These are phyloP conservation scores for Exophiala dermatitidis DNA, from an alignment of 2,329 filamentous ascomycete genomes.

Conservation along the genomic window DNA sequence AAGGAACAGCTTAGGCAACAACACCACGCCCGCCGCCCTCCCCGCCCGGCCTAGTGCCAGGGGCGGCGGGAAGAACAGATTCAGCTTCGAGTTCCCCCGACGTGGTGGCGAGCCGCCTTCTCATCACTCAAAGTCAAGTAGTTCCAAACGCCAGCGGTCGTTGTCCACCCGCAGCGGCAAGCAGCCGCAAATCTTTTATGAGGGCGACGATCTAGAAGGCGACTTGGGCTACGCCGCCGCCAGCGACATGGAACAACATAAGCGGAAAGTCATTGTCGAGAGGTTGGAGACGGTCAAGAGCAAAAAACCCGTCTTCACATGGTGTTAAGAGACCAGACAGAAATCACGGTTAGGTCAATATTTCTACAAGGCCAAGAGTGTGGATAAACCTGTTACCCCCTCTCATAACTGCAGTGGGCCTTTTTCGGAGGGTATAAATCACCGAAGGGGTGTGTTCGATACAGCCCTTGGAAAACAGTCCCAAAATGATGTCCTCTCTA, in stretches of 20 bases:
- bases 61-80: slow-evolving; percentile 26
- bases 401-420: too few relatives aligned
- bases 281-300: slow-evolving; percentile 91
- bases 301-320: slow-evolving; percentile 76
- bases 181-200: slow-evolving; percentile 14
- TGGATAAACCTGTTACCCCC: too few relatives aligned
- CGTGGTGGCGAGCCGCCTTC: slow-evolving; percentile 67
- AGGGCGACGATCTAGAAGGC: slow-evolving; percentile 72
- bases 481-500: too few relatives aligned
- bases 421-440: too few relatives aligned
- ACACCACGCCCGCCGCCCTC: slow-evolving; percentile 30
- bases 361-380: too few relatives aligned
- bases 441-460: too few relatives aligned
- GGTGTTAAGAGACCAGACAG: slow-evolving; percentile 2
- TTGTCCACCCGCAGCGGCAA: slow-evolving; percentile 22
- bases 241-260: slow-evolving; percentile 84
- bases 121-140: too few relatives aligned
- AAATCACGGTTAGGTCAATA: not conserved
- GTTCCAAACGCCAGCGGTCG: slow-evolving; percentile 16
- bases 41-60: slow-evolving; percentile 31
- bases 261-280: slow-evolving; percentile 93
- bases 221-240: slow-evolving; percentile 92
- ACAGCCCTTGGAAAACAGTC: too few relatives aligned
- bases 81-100: slow-evolving; percentile 29
- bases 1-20: slow-evolving; percentile 32